Base-by-base conservation (phyloP, 1,284 basidiomycete species). In the Ustilago esculenta region DNA sequence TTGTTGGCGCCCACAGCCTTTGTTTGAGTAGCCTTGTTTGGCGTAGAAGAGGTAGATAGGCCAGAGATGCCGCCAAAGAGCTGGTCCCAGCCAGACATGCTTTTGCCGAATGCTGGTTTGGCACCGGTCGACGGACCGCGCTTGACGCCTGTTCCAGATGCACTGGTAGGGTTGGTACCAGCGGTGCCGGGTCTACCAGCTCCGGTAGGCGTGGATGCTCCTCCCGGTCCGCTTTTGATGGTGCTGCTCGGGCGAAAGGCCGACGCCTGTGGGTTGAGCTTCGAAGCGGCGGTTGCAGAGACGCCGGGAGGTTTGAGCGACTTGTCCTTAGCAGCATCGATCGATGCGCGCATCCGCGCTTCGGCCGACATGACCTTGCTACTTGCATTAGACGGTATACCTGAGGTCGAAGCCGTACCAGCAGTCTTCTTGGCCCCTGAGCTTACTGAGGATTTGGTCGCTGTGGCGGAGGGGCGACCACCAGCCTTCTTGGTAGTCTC, bases 51-150 rank as follows among this genome's bases (percentile, higher is more conserved):
- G 14, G 45, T 20, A 6, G n/a, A n/a, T n/a, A 50, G 51, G 9
- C 61, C 68, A 1, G 61, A 61, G 5, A 65, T 21, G 25, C 44
- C 41, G 33, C 68, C 68, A 27, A 71, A 71, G 20, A 71, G 68
- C 34, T 66, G 61, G 45, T 71, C 68, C 68, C 68, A 71, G 18
- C 61, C 57, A 3, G 37, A 54, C 60, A 71, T 71, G 47, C 42
- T 53, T 49, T 66, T 71, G n/a, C 68, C 68, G 24, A 71, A 71
- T 2, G 54, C 59, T 0, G 54, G 61, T 53, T 65, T 65, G 30
- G 43, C 59, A 39, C 18, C 27, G n/a, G 39, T 40, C n/a, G 43
- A 42, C 3, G 50, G 14, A 1, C 37, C 14, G 24, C 53, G 53
- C 29, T 64, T 64, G 30, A 14, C 43, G 15, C 32, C 43, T 2